Evolutionary conservation across 225 moss, liverwort and hornwort genomes (phyloP), one percentile per base, ranked within the genome.

Genomic region (Pseudoscleropodium purum): DNA sequence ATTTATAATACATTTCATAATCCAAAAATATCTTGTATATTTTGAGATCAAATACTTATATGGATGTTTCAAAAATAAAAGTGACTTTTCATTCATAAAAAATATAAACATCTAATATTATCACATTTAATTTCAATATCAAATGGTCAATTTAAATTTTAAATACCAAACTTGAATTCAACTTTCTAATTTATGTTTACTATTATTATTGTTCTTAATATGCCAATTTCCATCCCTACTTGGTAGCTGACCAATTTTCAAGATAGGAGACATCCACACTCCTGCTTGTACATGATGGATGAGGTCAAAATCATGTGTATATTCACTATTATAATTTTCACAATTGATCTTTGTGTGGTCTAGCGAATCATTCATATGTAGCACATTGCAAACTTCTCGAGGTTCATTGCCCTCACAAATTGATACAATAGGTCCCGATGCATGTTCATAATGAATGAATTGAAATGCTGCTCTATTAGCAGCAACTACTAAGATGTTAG

Each of bases 381-480:
- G 26, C 2, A 94, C 92, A 59, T 95, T 82, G 27, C 81, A 87
- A 49, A 98, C 81, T 85, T 96, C 97, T 29, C 43, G 89, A 19
- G 97, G 94, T 64, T 97, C 97, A 79, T 93, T 93, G 36, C 98
- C 98, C 64, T 98, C 98, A 45, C 84, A 92, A 39, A 94, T 93
- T 49, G 72, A 84, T 1, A 97, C 86, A 87, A 94, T 94, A 30
- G 98, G 93, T 57, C 96, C 95, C 13, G 73, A 75, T 49, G 92
- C 96, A 86, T 94, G 94, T 83, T 98, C 98, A 79, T 98, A 98
- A 52, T 95, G 98, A 87, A 96, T 95, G 68, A 98, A 79, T 88
- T 98, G 98, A 76, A 96, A 98, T n/a, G 97, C 95, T 56, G 91
- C 94, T 89, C 91, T 94, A 84, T 98, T 94, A 57, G 97, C 96